phyloP scores from a whole-genome alignment of 192 early-diverging fungal genomes.

The Geosiphon pyriformis region DNA sequence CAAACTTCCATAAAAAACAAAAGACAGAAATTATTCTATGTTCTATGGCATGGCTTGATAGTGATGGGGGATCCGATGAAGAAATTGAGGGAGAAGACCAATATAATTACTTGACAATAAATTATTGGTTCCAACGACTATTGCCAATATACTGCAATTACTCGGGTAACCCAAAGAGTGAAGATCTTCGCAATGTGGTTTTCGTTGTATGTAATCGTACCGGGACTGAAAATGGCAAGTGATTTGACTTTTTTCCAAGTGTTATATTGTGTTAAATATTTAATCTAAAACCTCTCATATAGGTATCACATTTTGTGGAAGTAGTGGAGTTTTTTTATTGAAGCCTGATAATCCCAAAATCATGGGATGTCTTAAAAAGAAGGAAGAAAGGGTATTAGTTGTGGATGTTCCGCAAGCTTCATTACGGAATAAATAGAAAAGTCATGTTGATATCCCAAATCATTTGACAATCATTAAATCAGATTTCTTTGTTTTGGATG shows the following conservation, averaged over 20 bases:
- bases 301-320: slow-evolving; percentile 6
- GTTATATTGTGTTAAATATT: not conserved
- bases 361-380: too few relatives aligned
- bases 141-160: not conserved
- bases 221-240: slow-evolving; percentile 11
- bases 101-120: not conserved
- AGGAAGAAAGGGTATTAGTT: too few relatives aligned
- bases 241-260: not conserved
- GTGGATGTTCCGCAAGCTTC: too few relatives aligned
- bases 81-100: not conserved
- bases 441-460: too few relatives aligned
- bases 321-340: not conserved
- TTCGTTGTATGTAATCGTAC: slow-evolving; percentile 18
- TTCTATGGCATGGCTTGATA: slow-evolving; percentile 71
- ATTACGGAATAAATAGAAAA: too few relatives aligned
- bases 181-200: not conserved
- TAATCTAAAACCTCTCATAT: not conserved
- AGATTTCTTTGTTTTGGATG: too few relatives aligned
- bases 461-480: too few relatives aligned
- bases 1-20: slow-evolving; percentile 49
- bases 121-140: slow-evolving; percentile 15
- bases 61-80: slow-evolving; percentile 26
- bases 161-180: not conserved
- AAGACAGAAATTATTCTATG: slow-evolving; percentile 47
- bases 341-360: not conserved